Percentiles rank a stretch among this genome's conserved stretches.
phyloP scores from a whole-genome alignment of 2,329 filamentous ascomycete species.

The Aureobasidium lini region DNA sequence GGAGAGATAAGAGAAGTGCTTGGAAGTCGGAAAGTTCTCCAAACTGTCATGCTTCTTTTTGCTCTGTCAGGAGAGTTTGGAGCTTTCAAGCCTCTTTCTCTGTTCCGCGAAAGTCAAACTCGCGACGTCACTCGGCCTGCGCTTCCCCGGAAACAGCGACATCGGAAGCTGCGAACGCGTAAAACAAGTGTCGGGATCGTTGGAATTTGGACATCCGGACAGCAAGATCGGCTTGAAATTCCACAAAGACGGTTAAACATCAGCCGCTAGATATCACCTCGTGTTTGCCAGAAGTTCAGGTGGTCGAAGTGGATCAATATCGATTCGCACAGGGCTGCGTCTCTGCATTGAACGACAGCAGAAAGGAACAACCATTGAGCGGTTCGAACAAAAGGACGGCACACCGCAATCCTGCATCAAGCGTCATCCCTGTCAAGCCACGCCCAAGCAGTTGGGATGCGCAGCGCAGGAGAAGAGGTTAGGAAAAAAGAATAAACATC shows the following conservation, averaged over 20 bases:
- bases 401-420: constrained; percentile 3
- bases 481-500: neutral
- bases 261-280: neutral
- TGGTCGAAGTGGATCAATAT: neutral
- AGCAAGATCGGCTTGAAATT: neutral
- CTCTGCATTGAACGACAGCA: neutral
- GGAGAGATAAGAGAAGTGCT: neutral
- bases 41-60: constrained; percentile 6
- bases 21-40: neutral
- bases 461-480: neutral
- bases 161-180: neutral
- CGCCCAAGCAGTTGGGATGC: neutral
- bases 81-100: neutral
- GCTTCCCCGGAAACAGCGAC: neutral
- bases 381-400: neutral
- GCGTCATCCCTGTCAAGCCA: constrained; percentile 10
- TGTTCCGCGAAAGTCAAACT: neutral
- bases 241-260: constrained; percentile 10
- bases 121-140: neutral
- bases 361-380: neutral
- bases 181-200: neutral
- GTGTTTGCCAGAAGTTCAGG: neutral
- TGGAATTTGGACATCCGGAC: neutral
- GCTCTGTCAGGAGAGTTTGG: neutral
- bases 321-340: neutral